Evolutionary conservation across 257 asterid species (phyloP), one percentile per base, ranked within the genome.

Genomic region (Avicennia marina): DNA sequence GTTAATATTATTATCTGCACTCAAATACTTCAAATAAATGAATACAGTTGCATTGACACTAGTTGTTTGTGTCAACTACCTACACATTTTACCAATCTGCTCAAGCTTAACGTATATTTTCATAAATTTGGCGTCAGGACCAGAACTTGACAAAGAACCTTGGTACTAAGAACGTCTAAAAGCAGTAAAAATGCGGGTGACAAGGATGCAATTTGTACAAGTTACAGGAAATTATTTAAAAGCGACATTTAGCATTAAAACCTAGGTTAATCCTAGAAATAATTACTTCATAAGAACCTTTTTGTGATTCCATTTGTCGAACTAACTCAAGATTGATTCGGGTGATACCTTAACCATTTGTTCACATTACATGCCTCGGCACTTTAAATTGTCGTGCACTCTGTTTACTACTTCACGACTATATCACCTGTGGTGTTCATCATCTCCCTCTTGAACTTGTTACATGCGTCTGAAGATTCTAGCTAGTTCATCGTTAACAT

Each of bases 131-230:
- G n/a, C 11, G 4, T 72, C 75, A 19, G 66, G 84, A 41, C 70
- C 75, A 34, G 59, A 67, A 59, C 70, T 65, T n/a, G 84, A 64
- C 11, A 55, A n/a, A 27, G 72, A 58, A 25, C 63, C 34, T 4
- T 62, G 73, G 63, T 72, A 74, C 46, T n/a, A n/a, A n/a, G n/a
- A n/a, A n/a, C n/a, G n/a, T n/a, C n/a, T n/a, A n/a, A n/a, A n/a
- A 70, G 85, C 20, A 83, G 63, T 39, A 79, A 84, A 2, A 94
- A 81, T 44, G 67, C 76, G 9, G 94, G 94, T 18, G 87, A 81
- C 11, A 58, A 34, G 18, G 68, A 66, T 41, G 80, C 9, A 12
- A 50, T 41, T 22, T 72, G 72, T 62, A 53, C 59, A 25, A 29
- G n/a, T n/a, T n/a, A n/a, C 47, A n/a, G 72, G 63, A 64, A 56